Percentiles rank a stretch among this genome's conserved stretches.
These are phyloP conservation scores for Tolypocladium guangdongense DNA, from an alignment of 2,329 filamentous ascomycete species.

Conservation along the genomic window DNA sequence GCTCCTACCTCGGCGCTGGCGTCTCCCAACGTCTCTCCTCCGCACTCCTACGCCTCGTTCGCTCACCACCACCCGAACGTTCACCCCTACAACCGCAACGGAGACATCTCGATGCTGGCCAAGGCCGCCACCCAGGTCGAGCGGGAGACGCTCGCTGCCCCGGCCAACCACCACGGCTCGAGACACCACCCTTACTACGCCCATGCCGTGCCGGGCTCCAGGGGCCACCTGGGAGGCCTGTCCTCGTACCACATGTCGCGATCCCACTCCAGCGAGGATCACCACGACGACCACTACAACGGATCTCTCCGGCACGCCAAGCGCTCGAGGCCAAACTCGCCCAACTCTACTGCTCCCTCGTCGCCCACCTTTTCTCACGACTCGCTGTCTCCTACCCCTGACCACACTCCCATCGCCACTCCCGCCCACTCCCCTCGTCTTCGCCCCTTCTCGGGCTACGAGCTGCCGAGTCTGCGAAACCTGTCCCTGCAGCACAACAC, in stretches of 20 bases:
- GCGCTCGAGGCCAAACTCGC: constrained; percentile 84
- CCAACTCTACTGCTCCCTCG: constrained; percentile 88
- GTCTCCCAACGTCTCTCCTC: constrained; percentile 94
- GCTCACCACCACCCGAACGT: constrained; percentile 36
- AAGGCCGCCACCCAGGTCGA: constrained; percentile 52
- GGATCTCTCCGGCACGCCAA: constrained; percentile 63
- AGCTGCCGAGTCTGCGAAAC: constrained; percentile 75
- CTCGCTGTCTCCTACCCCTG: constrained; percentile 87
- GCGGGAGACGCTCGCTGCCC: constrained; percentile 38
- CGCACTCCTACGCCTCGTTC: constrained; percentile 75
- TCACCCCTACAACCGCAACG: constrained; percentile 37
- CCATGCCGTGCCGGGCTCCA: constrained; percentile 35
- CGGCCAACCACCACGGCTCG: constrained; percentile 30
- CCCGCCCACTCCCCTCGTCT: constrained; percentile 90
- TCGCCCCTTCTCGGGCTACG: constrained; percentile 64
- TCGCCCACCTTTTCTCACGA: constrained; percentile 96
- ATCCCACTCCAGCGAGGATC: constrained; percentile 72
- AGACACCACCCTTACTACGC: constrained; percentile 45
- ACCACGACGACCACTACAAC: constrained; percentile 64
- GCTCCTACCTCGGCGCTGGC: constrained; percentile 76
- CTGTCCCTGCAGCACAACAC: constrained; percentile 41
- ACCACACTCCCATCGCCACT: constrained; percentile 96
- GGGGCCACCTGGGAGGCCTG: constrained; percentile 61
- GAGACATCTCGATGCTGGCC: constrained; percentile 49
- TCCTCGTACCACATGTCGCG: constrained; percentile 92